Percentiles rank a stretch among this genome's conserved stretches.
These are phyloP conservation scores for Fennellomyces sp. DNA, from an alignment of 371 early-diverging fungal genomes.

Conservation along the genomic window DNA sequence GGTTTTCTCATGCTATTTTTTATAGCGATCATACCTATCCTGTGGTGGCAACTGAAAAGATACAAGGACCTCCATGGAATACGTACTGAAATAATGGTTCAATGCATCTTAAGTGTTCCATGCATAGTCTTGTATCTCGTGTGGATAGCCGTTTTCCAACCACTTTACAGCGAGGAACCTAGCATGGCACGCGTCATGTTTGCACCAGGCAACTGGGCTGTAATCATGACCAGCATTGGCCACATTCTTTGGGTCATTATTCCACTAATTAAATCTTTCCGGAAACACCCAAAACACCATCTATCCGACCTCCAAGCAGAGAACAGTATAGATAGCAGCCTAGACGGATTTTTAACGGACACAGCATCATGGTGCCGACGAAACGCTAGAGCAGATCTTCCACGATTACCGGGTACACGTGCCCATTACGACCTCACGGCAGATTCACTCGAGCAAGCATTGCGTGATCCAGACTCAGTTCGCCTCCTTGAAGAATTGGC, in stretches of 20 bases:
- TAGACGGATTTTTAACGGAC: neutral
- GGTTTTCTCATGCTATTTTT: slow-evolving; percentile 13
- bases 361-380: neutral
- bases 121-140: slow-evolving; percentile 28
- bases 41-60: slow-evolving; percentile 22
- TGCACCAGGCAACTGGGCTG: slow-evolving; percentile 5
- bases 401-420: neutral
- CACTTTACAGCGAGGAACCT: neutral
- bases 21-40: slow-evolving; percentile 22
- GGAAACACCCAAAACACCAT: neutral
- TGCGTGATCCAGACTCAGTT: slow-evolving; percentile 20
- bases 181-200: neutral
- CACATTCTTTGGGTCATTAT: neutral
- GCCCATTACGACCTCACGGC: neutral
- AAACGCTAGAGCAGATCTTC: neutral
- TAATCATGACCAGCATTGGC: slow-evolving; percentile 4
- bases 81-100: slow-evolving; percentile 27
- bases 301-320: neutral
- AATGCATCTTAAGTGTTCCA: slow-evolving; percentile 22
- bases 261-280: neutral
- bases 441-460: slow-evolving; percentile 18
- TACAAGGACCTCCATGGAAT: slow-evolving; percentile 37
- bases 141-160: slow-evolving; percentile 9
- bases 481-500: slow-evolving; percentile 27
- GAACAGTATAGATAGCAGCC: neutral